These are phyloP conservation scores for Alternaria sp. DNA, from an alignment of 2,329 filamentous ascomycete genomes.

Conservation along the genomic window DNA sequence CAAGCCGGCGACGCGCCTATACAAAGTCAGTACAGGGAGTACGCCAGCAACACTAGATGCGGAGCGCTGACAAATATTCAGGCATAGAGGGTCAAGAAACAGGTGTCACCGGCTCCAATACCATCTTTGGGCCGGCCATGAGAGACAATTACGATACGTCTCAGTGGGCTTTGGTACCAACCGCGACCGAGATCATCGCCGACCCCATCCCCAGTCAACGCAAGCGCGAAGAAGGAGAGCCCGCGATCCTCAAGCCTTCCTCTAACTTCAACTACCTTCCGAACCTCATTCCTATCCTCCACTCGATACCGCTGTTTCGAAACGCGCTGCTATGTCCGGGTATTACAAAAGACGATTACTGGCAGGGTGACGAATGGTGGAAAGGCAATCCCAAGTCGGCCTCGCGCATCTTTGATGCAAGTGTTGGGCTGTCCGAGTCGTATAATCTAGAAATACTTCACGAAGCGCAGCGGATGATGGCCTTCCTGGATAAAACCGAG, in stretches of 20 bases:
- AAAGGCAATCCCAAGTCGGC: constrained; percentile 62
- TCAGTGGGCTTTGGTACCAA: constrained; percentile 65
- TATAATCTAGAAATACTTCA: constrained; percentile 56
- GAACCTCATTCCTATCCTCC: constrained; percentile 67
- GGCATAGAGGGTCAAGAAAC: constrained; percentile 60
- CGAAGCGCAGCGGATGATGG: constrained; percentile 68
- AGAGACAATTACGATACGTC: constrained; percentile 62
- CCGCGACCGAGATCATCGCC: constrained; percentile 59
- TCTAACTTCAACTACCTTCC: constrained; percentile 63
- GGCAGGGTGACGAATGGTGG: constrained; percentile 68
- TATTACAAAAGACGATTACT: constrained; percentile 60
- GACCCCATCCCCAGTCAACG: constrained; percentile 61
- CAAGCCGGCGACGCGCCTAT: constrained; percentile 43
- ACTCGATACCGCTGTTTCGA: constrained; percentile 66
- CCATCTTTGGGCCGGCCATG: constrained; percentile 64
- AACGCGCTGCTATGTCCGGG: constrained; percentile 64
- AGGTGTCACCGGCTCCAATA: constrained; percentile 58
- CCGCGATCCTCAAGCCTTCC: constrained; percentile 66
- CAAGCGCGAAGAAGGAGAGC: constrained; percentile 58
- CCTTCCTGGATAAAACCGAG: constrained; percentile 65
- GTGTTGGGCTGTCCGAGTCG: constrained; percentile 38
- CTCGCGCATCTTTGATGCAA: constrained; percentile 60
- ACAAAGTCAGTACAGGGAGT: constrained; percentile 38
- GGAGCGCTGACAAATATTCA: constrained; percentile 29
- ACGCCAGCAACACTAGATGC: not conserved